Evolutionary conservation across 257 asterid species (phyloP).

Genomic region (Paulownia fortunei): DNA sequence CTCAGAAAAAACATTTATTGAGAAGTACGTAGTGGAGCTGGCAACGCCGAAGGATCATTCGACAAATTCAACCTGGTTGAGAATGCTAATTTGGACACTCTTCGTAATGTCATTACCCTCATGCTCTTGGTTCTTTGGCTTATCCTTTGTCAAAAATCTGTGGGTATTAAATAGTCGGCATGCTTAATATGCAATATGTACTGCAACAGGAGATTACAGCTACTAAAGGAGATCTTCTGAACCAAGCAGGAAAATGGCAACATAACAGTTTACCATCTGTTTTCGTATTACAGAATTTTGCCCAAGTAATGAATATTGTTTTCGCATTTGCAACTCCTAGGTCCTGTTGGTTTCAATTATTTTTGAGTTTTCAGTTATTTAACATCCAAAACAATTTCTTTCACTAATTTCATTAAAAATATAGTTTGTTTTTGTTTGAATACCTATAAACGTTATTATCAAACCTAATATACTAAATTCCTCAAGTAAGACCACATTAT

Average conservation of each 20-base stretch:
- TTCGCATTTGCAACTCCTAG: not conserved
- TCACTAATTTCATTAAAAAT: too few relatives aligned
- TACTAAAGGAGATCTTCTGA: not conserved
- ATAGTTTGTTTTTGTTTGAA: too few relatives aligned
- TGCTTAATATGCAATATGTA: not conserved
- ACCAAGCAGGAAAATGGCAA: not conserved
- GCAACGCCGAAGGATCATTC: constrained; percentile 24
- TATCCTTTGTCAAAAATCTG: constrained; percentile 35
- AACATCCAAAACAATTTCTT: too few relatives aligned
- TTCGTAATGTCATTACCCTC: constrained; percentile 30
- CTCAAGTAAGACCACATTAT: too few relatives aligned
- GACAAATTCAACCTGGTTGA: constrained; percentile 23
- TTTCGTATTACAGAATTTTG: too few relatives aligned
- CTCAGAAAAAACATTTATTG: too few relatives aligned
- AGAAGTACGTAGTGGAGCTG: too few relatives aligned
- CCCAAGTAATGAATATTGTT: not conserved
- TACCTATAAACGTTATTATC: too few relatives aligned
- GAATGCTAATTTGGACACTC: constrained; percentile 15
- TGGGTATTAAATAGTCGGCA: not conserved
- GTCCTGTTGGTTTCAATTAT: too few relatives aligned
- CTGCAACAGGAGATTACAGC: constrained; percentile 4
- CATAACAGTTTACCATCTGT: too few relatives aligned
- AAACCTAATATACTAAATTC: too few relatives aligned
- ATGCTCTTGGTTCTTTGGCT: constrained; percentile 40
- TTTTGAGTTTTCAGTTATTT: too few relatives aligned